Conservation (phyloP, 306 rosid species). For the Castanea crenata region DNA sequence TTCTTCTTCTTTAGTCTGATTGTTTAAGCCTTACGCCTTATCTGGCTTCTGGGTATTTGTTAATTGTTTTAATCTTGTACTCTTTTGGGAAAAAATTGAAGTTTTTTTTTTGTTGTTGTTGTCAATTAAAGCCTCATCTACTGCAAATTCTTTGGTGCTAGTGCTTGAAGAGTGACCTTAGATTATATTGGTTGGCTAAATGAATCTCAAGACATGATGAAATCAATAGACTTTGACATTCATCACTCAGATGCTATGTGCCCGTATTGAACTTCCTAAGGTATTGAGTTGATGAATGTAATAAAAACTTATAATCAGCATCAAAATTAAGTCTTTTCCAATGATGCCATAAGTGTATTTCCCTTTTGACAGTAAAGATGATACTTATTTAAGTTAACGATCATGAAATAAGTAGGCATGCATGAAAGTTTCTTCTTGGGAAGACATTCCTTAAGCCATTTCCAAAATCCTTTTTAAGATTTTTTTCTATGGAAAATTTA, state of each 20-base stretch:
- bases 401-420: not conserved
- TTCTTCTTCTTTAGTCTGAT: not conserved
- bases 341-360: not conserved
- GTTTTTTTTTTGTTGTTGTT: not conserved
- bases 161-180: not conserved
- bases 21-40: not conserved
- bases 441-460: not conserved
- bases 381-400: not conserved
- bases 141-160: not conserved
- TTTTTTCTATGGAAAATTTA: not conserved
- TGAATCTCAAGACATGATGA: not conserved
- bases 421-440: not conserved
- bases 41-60: too few relatives aligned
- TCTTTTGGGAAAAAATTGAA: not conserved
- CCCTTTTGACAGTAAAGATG: not conserved
- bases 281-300: not conserved
- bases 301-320: not conserved
- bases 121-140: not conserved
- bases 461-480: too few relatives aligned
- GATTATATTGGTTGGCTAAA: not conserved
- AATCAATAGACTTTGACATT: not conserved
- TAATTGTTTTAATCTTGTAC: too few relatives aligned
- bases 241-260: not conserved
- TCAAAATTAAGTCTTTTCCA: not conserved
- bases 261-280: not conserved